Base-by-base conservation (phyloP, 2,329 filamentous ascomycete genomes). In the Ascochyta rabiei region DNA sequence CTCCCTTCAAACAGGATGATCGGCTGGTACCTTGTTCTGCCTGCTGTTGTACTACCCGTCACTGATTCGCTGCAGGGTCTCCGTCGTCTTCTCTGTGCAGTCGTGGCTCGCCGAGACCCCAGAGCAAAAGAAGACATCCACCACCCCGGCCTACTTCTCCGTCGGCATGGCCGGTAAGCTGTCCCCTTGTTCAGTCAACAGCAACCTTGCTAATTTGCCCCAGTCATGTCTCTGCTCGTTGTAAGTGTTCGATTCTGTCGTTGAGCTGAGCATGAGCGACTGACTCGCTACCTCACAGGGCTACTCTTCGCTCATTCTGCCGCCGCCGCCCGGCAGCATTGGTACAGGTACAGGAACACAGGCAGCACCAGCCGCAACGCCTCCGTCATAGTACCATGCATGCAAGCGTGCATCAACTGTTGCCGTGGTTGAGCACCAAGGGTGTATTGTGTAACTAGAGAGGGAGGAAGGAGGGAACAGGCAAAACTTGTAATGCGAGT, bases 31-130 rank as follows among this genome's bases (percentile, higher is more conserved):
- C 79, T 52, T 40, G 15, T 33, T 43, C 48, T 43, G 39, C 37
- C 26, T 46, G 48, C 48, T 51, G 48, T 51, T 54, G 57, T 53
- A 31, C 49, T 50, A 21, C 34, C 26, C 21, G 41, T 21, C 55
- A 46, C 61, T 67, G 50, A 63, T 55, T 49, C 50, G 59, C 35
- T 47, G 46, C 63, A 89, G 86, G 89, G 86, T 86, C 10, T 84
- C 89, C 35, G 86, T 93, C 30, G 82, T 91, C 56, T 88, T 91
- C 74, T 84, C 88, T 62, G 75, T 91, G 49, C 88, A 93, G 79
- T 86, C 80, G 73, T 93, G 89, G 89, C 82, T 92, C 42, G 86
- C 87, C 61, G 89, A 92, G 81, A 88, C 87, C 67, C 82, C 86
- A 66, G 86, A 88, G 55, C 75, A 85, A 53, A 84, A 81, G 76